phyloP scores from a whole-genome alignment of 306 rosid species.

The Fragaria vesca region DNA sequence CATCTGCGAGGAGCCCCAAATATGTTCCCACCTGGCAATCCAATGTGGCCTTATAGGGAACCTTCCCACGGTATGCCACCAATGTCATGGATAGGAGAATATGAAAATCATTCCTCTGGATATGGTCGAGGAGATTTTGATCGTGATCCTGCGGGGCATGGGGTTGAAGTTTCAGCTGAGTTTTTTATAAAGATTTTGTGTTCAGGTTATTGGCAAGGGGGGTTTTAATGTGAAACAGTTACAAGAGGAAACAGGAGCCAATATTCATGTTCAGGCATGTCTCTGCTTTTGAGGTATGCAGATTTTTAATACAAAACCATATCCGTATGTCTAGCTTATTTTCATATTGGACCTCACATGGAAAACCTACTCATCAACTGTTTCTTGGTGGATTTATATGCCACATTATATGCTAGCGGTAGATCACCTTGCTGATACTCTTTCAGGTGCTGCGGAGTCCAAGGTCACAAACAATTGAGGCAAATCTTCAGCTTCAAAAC shows the following conservation, averaged over 20 bases:
- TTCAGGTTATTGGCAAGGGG: conserved; percentile 41
- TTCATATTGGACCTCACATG: neutral
- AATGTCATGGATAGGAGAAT: conserved; percentile 25
- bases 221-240: conserved; percentile 37
- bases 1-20: conserved; percentile 24
- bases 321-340: neutral
- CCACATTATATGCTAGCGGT: neutral
- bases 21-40: conserved; percentile 25
- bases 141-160: conserved; percentile 24
- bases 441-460: conserved; percentile 34
- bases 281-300: conserved; percentile 38
- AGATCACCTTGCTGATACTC: conserved; percentile 14
- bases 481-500: conserved; percentile 38
- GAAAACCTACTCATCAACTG: neutral
- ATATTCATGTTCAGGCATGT: conserved; percentile 34
- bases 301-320: neutral
- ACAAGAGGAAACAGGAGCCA: conserved; percentile 36
- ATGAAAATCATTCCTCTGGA: conserved; percentile 17
- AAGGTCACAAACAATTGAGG: conserved; percentile 35
- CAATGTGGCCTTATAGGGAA: conserved; percentile 25
- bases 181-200: conserved; percentile 38
- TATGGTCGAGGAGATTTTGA: conserved; percentile 14
- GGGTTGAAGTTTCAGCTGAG: conserved; percentile 29
- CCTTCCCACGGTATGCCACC: conserved; percentile 19
- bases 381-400: neutral